Evolutionary conservation across 305 asterid genomes (phyloP), one percentile per base, ranked within the genome.

Genomic region (Fraxinus dipetala): DNA sequence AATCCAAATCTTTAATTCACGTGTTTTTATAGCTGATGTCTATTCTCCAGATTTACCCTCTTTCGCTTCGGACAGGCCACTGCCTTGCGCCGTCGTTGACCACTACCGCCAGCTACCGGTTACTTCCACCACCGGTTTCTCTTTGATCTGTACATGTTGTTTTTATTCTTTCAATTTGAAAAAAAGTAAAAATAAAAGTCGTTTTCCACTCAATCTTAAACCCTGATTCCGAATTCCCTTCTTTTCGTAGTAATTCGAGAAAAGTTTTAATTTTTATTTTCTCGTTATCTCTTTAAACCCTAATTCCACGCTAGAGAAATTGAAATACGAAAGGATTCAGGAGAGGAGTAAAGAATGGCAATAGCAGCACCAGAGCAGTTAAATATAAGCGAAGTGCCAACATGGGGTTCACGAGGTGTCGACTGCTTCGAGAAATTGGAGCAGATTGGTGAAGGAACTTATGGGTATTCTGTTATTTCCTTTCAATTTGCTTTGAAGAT

Each of bases 361-460:
- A 88, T 90, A 45, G 95, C 97, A 45, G 94, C 90, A 76, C 94
- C 98, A 36, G 93, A 89, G 87, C 95, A 93, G 89, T 88, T 94
- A 2, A 94, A 94, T 78, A 78, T 91, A 2, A 91, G 83, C n/a
- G 97, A 94, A 81, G 70, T 91, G 45, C 95, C 97, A 14, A 84
- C 88, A 0, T 93, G 97, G 97, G 97, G 98, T 74, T 94, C 98
- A 24, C 85, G 98, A 81, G 93, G 94, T 56, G 97, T 94, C 45
- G 98, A 94, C 40, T 93, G 97, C 88, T 94, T 94, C 78, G 98
- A 94, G 87, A 94, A 94, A 86, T 88, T 94, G 86, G 98, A 94
- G 89, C 98, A 93, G 85, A 94, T 94, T 88, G 98, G 98, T 63
- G 98, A 94, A 91, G 98, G 98, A 79, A 94, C 98, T 84, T 94